phyloP scores from a whole-genome alignment of 345 rosid genomes.

The Salix udensis region DNA sequence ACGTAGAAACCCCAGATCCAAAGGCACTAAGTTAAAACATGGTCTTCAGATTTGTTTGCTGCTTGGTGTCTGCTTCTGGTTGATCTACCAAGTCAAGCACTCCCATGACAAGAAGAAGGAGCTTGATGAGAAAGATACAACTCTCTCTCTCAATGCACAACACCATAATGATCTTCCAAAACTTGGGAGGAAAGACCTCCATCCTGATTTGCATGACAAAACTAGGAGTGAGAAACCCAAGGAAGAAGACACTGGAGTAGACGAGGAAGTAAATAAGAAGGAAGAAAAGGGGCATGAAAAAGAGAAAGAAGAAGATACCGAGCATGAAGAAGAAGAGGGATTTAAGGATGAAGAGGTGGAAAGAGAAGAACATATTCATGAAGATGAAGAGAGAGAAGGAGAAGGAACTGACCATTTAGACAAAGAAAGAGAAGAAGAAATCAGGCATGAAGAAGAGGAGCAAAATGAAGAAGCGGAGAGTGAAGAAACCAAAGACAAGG shows the following conservation, averaged over 20 bases:
- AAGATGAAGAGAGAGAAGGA: constrained; percentile 22
- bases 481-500: constrained; percentile 16
- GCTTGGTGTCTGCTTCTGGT: constrained; percentile 79
- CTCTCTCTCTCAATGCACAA: constrained; percentile 24
- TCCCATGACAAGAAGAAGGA: constrained; percentile 88
- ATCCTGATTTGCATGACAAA: constrained; percentile 37
- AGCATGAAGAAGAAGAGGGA: constrained; percentile 20
- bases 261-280: constrained; percentile 38
- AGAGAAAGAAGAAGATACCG: constrained; percentile 26
- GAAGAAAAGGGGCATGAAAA: constrained; percentile 35
- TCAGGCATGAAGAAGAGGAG: constrained; percentile 39
- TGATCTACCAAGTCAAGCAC: constrained; percentile 83
- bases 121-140: constrained; percentile 48
- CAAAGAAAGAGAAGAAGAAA: constrained; percentile 22
- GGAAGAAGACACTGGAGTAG: constrained; percentile 36
- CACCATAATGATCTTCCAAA: constrained; percentile 32
- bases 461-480: constrained; percentile 25
- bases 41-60: constrained; percentile 71
- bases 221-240: constrained; percentile 28
- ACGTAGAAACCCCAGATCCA: constrained; percentile 66
- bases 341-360: constrained; percentile 23
- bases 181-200: constrained; percentile 76
- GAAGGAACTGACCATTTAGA: constrained; percentile 13
- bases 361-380: constrained; percentile 27
- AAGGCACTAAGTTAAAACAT: constrained; percentile 59